Evolutionary conservation across 345 rosid genomes (phyloP).

Genomic region (Adansonia digitata): DNA sequence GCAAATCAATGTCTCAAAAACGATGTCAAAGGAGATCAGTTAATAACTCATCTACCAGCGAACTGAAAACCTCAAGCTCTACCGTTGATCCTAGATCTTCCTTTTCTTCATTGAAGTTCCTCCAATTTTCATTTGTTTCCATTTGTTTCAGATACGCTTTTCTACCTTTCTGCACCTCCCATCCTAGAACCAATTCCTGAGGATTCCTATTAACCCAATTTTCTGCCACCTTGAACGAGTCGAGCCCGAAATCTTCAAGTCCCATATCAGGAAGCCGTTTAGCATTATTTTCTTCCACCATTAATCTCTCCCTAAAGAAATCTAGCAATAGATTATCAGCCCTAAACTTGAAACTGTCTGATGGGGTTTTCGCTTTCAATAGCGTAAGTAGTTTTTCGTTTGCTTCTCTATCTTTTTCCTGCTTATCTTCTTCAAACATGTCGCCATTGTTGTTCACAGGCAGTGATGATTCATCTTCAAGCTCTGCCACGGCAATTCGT

Average conservation of each 20-base stretch:
- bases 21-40: conserved; percentile 25
- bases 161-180: conserved; percentile 54
- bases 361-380: conserved; percentile 8
- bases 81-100: conserved; percentile 33
- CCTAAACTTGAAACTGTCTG: not conserved
- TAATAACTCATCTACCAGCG: conserved; percentile 50
- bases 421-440: not conserved
- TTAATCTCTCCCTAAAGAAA: conserved; percentile 43
- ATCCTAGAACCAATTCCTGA: conserved; percentile 40
- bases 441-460: not conserved
- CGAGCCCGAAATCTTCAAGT: not conserved
- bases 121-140: conserved; percentile 46
- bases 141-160: conserved; percentile 40
- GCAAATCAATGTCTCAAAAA: not conserved
- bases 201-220: conserved; percentile 56
- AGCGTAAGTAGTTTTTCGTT: conserved; percentile 19
- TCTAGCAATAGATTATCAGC: conserved; percentile 42
- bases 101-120: conserved; percentile 24
- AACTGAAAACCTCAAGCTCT: conserved; percentile 43
- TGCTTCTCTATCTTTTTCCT: conserved; percentile 13
- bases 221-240: conserved; percentile 31
- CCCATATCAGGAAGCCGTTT: not conserved
- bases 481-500: conserved; percentile 36
- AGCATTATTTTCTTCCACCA: conserved; percentile 7
- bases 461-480: conserved; percentile 21